Conservation (phyloP, 1,284 basidiomycete genomes). For the Ustilago lituana region DNA sequence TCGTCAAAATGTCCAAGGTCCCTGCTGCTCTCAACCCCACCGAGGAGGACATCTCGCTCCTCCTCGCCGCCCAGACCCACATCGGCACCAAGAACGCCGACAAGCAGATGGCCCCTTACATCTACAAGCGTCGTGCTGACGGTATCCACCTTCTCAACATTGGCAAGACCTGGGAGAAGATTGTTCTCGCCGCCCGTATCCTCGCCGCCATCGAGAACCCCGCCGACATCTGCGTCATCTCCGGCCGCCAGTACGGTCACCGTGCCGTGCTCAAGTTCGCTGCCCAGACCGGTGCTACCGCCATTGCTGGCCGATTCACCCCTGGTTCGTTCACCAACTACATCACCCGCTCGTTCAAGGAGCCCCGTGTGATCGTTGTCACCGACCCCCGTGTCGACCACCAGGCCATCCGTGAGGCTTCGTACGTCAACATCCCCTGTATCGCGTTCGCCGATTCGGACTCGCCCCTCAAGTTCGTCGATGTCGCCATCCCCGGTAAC, state of each 20-base stretch:
- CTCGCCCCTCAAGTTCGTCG: constrained; percentile 94
- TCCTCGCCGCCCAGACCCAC: constrained; percentile 94
- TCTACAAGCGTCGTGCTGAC: constrained; percentile 95
- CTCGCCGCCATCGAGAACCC: constrained; percentile 85
- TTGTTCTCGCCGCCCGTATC: constrained; percentile 70
- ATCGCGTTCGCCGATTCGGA: constrained; percentile 99
- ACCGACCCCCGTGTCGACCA: constrained; percentile 99
- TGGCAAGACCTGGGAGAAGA: constrained; percentile 99
- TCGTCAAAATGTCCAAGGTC: constrained; percentile 73
- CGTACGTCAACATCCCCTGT: constrained; percentile 99
- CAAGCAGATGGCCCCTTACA: constrained; percentile 97
- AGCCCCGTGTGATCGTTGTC: constrained; percentile 96
- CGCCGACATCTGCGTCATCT: constrained; percentile 96
- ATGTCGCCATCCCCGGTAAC: constrained; percentile 98
- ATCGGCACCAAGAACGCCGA: constrained; percentile 91
- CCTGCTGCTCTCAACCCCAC: constrained; percentile 91
- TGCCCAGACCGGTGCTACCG: constrained; percentile 95
- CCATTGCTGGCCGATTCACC: constrained; percentile 98
- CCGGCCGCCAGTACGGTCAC: constrained; percentile 97
- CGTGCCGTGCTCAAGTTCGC: constrained; percentile 98
- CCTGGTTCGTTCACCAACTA: constrained; percentile 98
- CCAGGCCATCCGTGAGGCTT: constrained; percentile 99
- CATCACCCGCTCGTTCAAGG: constrained; percentile 99
- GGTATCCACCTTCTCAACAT: constrained; percentile 99
- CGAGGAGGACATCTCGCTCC: constrained; percentile 94